Percentiles rank a stretch among this genome's conserved stretches.
Conservation (phyloP, 2,329 filamentous ascomycete genomes). For the Tympanopsis confertula region DNA sequence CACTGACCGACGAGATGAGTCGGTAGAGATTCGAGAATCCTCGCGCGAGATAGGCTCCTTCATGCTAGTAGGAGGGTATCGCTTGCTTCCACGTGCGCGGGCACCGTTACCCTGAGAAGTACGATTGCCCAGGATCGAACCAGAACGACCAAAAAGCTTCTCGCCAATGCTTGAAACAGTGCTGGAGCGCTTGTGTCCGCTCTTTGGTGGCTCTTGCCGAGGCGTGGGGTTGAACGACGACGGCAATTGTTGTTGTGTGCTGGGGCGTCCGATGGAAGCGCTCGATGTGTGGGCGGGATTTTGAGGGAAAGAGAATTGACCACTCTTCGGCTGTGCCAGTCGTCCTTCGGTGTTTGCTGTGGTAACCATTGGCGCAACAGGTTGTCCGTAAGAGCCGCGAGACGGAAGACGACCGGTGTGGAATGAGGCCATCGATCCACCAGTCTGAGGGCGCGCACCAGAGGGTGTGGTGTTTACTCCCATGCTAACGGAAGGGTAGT, state of each 20-base stretch:
- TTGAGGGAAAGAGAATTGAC: slow-evolving; percentile 1
- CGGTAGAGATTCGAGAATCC: slow-evolving; percentile 52
- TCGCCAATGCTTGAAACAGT: slow-evolving; percentile 73
- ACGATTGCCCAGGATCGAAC: slow-evolving; percentile 62
- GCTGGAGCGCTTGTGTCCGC: slow-evolving; percentile 58
- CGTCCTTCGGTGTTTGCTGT: slow-evolving; percentile 81
- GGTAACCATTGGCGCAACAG: slow-evolving; percentile 74
- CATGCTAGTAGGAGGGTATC: slow-evolving; percentile 89
- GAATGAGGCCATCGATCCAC: slow-evolving; percentile 64
- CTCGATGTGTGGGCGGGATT: slow-evolving; percentile 22
- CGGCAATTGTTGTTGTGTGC: slow-evolving; percentile 44
- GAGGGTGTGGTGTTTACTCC: slow-evolving; percentile 39
- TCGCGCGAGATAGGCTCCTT: slow-evolving; percentile 47
- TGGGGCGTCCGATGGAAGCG: slow-evolving; percentile 36
- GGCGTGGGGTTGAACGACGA: slow-evolving; percentile 31
- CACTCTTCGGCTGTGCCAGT: slow-evolving; percentile 63
- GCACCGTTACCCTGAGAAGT: not conserved
- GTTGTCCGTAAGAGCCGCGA: slow-evolving; percentile 75
- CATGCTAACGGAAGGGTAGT: too few species aligned
- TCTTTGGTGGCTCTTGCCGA: slow-evolving; percentile 18
- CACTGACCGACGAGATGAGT: slow-evolving; percentile 62
- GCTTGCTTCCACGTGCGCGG: slow-evolving; percentile 49
- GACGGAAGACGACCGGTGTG: slow-evolving; percentile 44
- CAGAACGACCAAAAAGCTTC: slow-evolving; percentile 38
- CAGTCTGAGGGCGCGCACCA: slow-evolving; percentile 60